Evolutionary conservation across 257 asterid species (phyloP), one percentile per base, ranked within the genome.

Genomic region (Galeopsis tetrahit): DNA sequence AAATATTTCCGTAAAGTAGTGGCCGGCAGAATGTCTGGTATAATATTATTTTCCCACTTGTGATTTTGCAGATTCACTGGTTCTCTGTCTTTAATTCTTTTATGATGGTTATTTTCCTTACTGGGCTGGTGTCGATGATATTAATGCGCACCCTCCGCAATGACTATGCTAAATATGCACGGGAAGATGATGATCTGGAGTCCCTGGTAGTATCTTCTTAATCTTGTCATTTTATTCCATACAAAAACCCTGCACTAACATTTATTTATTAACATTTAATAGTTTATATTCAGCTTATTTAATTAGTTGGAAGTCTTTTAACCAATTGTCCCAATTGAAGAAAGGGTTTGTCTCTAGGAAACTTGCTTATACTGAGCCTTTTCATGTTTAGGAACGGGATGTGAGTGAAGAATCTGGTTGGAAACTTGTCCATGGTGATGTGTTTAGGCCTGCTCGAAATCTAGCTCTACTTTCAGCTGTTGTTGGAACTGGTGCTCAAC

Each of bases 391-490:
- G 98, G 98, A 92, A 78, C 87, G 96, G 66, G 96, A 88, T 56
- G 92, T 88, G 63, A 85, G 38, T 81, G 98, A 92, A 74, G 96
- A 86, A 80, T 88, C 98, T 75, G 96, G 98, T 66, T 92, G 98
- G 98, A 92, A 92, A 78, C 96, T 92, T 71, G 92, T 92, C 82
- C 96, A 90, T 79, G 98, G 96, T 59, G 98, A 92, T 83, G 96
- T 92, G 42, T 92, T 92, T 82, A 90, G 98, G 39, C 86, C 98
- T 72, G 74, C 96, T 43, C 85, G 60, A 71, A 80, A 82, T 80
- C 71, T 90, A 68, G 93, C 88, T 73, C 82, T 92, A 43, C 89
- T 92, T 34, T 82, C 96, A 56, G 96, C 96, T 72, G 84, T 90
- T 69, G 96, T 92, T 70, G 98, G 98, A 86, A 90, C 94, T 72